Percentiles rank a stretch among this genome's conserved stretches.
These are phyloP conservation scores for Aquanectria penicillioides DNA, from an alignment of 2,329 filamentous ascomycete genomes.

Conservation along the genomic window DNA sequence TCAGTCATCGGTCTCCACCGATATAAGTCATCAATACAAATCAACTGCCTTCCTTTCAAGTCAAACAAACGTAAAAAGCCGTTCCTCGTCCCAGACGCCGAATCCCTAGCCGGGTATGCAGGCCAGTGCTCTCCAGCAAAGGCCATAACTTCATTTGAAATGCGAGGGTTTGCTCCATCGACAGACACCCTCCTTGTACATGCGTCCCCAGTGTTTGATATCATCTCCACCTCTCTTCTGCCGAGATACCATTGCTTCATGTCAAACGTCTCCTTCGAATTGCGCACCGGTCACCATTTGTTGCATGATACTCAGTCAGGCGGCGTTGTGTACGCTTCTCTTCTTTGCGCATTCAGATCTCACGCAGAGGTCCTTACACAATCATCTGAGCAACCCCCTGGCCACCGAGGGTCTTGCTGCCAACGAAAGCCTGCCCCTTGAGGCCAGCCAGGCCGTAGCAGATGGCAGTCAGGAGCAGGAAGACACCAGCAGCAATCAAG, in stretches of 20 bases:
- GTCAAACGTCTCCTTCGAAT: neutral
- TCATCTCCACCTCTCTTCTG: conserved; percentile 4
- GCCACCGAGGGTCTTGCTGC: conserved; percentile 95
- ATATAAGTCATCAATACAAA: conserved; percentile 35
- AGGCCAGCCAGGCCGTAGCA: conserved; percentile 85
- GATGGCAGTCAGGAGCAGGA: conserved; percentile 78
- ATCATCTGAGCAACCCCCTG: conserved; percentile 98
- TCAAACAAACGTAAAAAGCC: conserved; percentile 33
- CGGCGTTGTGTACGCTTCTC: conserved; percentile 9
- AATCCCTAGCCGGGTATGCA: conserved; percentile 42
- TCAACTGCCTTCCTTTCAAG: conserved; percentile 23
- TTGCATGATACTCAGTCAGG: neutral
- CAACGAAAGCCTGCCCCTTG: conserved; percentile 87
- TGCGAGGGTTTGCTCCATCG: conserved; percentile 29
- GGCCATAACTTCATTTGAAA: conserved; percentile 37
- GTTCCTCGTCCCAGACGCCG: conserved; percentile 45
- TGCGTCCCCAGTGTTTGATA: conserved; percentile 11
- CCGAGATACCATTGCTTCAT: neutral
- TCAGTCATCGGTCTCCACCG: conserved; percentile 10
- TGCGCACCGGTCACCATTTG: conserved; percentile 3
- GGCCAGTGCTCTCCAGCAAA: conserved; percentile 37
- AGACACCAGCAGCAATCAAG: conserved; percentile 86
- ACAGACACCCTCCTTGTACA: conserved; percentile 16
- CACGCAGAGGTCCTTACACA: conserved; percentile 65
- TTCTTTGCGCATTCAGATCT: neutral